A percentile compares a stretch with the other conserved stretches of the same genome.
These are phyloP conservation scores for Rutstroemia sp. DNA, from an alignment of 2,329 filamentous ascomycete genomes.

Conservation along the genomic window DNA sequence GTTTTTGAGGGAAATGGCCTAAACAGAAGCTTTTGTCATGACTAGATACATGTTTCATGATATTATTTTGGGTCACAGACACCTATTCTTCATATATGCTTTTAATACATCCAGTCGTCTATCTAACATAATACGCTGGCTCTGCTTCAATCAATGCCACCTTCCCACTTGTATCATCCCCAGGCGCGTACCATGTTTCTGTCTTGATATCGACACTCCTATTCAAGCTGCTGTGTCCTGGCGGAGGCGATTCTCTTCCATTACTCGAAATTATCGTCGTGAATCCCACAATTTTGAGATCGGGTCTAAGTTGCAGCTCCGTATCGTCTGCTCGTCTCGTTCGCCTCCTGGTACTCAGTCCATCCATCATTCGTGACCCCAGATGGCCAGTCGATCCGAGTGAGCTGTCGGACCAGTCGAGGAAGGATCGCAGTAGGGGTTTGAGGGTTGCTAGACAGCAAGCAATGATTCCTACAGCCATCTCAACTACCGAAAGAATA, in stretches of 20 bases:
- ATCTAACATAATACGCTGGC: background rate
- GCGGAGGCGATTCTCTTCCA: background rate
- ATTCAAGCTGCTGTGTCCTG: background rate
- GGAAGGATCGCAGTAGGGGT: slow-evolving; percentile 20
- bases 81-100: too few relatives aligned
- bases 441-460: slow-evolving; percentile 21
- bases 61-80: too few relatives aligned
- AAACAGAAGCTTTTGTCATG: too few relatives aligned
- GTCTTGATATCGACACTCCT: background rate
- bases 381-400: background rate
- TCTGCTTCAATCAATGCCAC: background rate
- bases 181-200: background rate
- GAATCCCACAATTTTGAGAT: slow-evolving; percentile 5
- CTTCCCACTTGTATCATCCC: background rate
- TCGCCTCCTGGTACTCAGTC: background rate
- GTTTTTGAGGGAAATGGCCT: too few relatives aligned
- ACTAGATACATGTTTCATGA: too few relatives aligned
- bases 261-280: slow-evolving; percentile 5
- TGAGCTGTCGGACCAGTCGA: slow-evolving; percentile 10
- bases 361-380: background rate
- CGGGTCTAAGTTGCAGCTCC: background rate
- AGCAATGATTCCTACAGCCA: slow-evolving; percentile 21
- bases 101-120: background rate
- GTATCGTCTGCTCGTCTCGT: background rate
- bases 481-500: slow-evolving; percentile 18